Evolutionary conservation across 2,329 filamentous ascomycete genomes (phyloP), one percentile per base, ranked within the genome.

Genomic region (Tolypocladium pustulatum): DNA sequence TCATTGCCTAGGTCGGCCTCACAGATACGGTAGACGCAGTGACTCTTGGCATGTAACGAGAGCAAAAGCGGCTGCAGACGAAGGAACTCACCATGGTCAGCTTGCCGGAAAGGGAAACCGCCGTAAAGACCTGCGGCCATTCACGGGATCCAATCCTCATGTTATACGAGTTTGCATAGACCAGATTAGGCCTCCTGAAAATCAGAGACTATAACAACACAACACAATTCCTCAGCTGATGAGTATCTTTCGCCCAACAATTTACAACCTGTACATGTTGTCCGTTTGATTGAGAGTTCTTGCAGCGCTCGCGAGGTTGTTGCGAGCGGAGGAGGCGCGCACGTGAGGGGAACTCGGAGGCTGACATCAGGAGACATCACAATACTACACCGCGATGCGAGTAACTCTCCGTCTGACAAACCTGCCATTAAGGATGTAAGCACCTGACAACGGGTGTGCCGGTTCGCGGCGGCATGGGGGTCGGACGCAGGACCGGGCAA

Each of bases 1-100:
- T 79, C 67, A n/a, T 76, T 77, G 0, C 79, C 80, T 40, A 80
- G 72, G 0, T 76, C 75, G 60, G 81, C 82, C 62, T 83, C 79
- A 54, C 79, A 72, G 4, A 79, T 74, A n/a, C 79, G 75, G 60
- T 79, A 83, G 34, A 81, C 71, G n/a, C 76, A 80, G 17, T 79
- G 78, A 4, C 80, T 61, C 69, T 81, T n/a, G 27, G 38, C 1
- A 17, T n/a, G 9, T 34, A 65, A 27, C 7, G 1, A 1, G 15
- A 22, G 12, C 12, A 7, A 15, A 15, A n/a, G 27, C 27, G 46
- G 3, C 46, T 15, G 8, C 46, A n/a, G 7, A 9, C 46, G 32
- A 32, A 20, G 17, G 46, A 27, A 22, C 75, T 60, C 65, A 80
- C 77, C 69, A 78, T 68, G 51, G 81, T 78, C 59, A 77, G 67